Evolutionary conservation across 257 asterid genomes (phyloP).

Genomic region (Nicotiana attenuata): DNA sequence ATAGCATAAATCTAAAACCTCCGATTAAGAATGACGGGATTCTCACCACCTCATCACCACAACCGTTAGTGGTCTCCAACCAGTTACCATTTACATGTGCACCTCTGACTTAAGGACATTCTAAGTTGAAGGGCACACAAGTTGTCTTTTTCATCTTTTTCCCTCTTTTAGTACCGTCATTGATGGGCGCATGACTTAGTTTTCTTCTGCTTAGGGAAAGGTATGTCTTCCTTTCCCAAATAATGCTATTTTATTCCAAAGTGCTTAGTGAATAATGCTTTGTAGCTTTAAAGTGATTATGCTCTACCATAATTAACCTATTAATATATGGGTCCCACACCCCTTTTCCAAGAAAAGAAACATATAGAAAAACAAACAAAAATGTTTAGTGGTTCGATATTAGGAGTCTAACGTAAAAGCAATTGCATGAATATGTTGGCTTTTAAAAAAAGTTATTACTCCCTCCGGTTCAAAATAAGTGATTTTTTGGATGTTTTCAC

Average conservation of each 20-base stretch:
- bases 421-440: not conserved
- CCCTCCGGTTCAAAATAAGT: too few relatives aligned
- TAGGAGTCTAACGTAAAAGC: not conserved
- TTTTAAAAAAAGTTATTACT: too few relatives aligned
- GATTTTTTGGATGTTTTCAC: too few relatives aligned
- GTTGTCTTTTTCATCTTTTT: not conserved
- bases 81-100: not conserved
- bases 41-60: too few relatives aligned
- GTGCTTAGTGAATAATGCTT: not conserved
- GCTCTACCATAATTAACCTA: not conserved
- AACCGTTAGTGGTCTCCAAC: not conserved
- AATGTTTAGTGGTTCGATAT: not conserved
- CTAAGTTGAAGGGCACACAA: conserved; percentile 15
- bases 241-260: not conserved
- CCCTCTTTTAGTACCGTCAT: not conserved
- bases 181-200: not conserved
- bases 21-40: too few relatives aligned
- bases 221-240: not conserved
- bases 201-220: conserved; percentile 2
- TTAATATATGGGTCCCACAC: not conserved
- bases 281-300: not conserved
- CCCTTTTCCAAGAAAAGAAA: not conserved
- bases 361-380: not conserved
- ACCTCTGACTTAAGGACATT: not conserved
- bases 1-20: too few relatives aligned